These are phyloP conservation scores for Spiromastix sp. DNA, from an alignment of 2,329 filamentous ascomycete genomes.

Conservation along the genomic window DNA sequence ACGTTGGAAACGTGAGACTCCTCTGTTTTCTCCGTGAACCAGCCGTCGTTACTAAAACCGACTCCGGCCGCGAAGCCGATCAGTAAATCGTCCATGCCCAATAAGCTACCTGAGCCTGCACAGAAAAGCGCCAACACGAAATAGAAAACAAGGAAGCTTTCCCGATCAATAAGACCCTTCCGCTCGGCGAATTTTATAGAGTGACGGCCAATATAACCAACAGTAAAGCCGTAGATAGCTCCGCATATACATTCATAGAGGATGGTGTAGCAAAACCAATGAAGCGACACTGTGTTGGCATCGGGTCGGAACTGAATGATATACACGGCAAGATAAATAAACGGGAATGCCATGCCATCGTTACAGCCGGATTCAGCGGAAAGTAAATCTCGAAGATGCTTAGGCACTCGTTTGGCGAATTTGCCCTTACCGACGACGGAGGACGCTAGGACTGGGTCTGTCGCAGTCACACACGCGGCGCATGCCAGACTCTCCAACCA, in stretches of 20 bases:
- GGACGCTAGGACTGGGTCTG: constrained; percentile 90
- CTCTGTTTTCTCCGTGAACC: constrained; percentile 97
- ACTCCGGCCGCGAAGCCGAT: constrained; percentile 93
- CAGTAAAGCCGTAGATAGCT: constrained; percentile 71
- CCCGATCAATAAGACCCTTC: constrained; percentile 78
- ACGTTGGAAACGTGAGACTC: constrained; percentile 99
- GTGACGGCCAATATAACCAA: constrained; percentile 85
- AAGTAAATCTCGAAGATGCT: constrained; percentile 88
- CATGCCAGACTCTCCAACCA: constrained; percentile 86
- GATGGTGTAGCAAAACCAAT: constrained; percentile 84
- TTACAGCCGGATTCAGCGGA: constrained; percentile 98
- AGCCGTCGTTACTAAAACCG: constrained; percentile 98
- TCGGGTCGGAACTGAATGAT: constrained; percentile 70
- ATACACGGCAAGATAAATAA: constrained; percentile 87
- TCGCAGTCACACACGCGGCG: constrained; percentile 91
- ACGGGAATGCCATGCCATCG: constrained; percentile 98
- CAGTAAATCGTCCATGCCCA: constrained; percentile 87
- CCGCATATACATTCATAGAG: constrained; percentile 96
- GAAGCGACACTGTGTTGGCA: constrained; percentile 58
- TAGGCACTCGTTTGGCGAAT: constrained; percentile 93
- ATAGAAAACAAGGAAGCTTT: constrained; percentile 98
- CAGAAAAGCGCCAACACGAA: constrained; percentile 94
- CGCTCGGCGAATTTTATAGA: constrained; percentile 81
- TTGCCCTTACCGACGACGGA: constrained; percentile 98
- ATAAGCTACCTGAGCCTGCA: constrained; percentile 80